Percentiles rank a stretch among this genome's conserved stretches.
These are phyloP conservation scores for Veloboletus limbatus DNA, from an alignment of 1,284 basidiomycete species.

Conservation along the genomic window DNA sequence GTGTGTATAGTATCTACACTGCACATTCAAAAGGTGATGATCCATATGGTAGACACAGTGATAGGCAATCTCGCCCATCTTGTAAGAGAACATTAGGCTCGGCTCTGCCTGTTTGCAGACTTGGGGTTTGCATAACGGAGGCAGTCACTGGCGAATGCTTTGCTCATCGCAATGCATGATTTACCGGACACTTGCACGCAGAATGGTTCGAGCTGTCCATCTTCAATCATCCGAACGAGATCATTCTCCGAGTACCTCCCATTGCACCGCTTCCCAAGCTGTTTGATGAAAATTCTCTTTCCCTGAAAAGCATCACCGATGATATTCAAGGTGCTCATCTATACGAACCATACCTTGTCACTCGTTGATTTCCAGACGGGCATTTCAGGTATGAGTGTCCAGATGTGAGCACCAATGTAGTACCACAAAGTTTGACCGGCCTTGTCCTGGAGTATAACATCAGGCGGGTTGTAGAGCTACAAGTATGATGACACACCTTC, in stretches of 20 bases:
- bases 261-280: slow-evolving; percentile 34
- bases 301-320: slow-evolving; percentile 26
- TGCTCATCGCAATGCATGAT: slow-evolving; percentile 21
- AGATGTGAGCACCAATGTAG: slow-evolving; percentile 45
- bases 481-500: slow-evolving; percentile 33
- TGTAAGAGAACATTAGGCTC: neutral
- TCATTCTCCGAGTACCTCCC: slow-evolving; percentile 26
- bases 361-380: slow-evolving; percentile 40
- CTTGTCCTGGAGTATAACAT: slow-evolving; percentile 30
- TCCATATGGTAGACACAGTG: no score
- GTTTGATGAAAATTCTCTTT: slow-evolving; percentile 33
- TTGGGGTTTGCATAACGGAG: slow-evolving; percentile 23
- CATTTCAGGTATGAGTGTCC: slow-evolving; percentile 31
- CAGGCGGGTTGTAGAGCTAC: neutral
- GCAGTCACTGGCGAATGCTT: slow-evolving; percentile 22
- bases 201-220: slow-evolving; percentile 38
- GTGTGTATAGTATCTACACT: no score
- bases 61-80: no score
- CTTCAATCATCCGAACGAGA: slow-evolving; percentile 35
- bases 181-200: slow-evolving; percentile 40
- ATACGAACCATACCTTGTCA: slow-evolving; percentile 31
- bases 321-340: neutral
- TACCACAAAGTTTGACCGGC: slow-evolving; percentile 35
- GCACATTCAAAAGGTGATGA: no score
- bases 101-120: neutral